Evolutionary conservation across 768 basidiomycete species (phyloP), one percentile per base, ranked within the genome.

Genomic region (Russula sp.): DNA sequence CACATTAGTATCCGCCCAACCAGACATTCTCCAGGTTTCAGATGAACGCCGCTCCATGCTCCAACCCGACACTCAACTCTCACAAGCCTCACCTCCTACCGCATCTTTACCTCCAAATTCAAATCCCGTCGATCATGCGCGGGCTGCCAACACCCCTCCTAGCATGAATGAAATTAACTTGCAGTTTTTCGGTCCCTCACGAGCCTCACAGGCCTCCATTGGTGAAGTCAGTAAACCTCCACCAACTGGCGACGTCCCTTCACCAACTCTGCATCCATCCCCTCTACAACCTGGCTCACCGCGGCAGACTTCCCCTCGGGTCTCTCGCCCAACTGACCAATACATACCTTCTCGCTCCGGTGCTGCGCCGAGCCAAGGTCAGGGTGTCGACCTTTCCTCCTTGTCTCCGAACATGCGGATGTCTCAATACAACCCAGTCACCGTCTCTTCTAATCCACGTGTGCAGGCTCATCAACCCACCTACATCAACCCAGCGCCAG

Each of bases 391-490:
- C 14, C 14, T 61, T 10, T 34, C 59, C n/a, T 26, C 60, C 48
- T 38, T 46, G 30, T 61, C 60, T 3, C 48, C 49, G 13, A 40
- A 49, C 55, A 65, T 65, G 60, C 59, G 64, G 49, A 61, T 61
- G 42, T 57, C 64, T 36, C 64, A 65, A 38, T 65, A 52, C 49
- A 61, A 38, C 2, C 49, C 78, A 36, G 84, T 87, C 24, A 84
- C 88, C 44, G 79, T 90, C 53, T 84, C 90, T 2, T 79, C 86
- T 0, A 86, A 79, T 60, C 83, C 84, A 61, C 85, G 89, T 61
- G 87, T 81, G 8, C 85, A 81, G 71, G 79, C 88, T 1, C 88
- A 89, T 59, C 88, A 89, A 61, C 89, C 89, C n/a, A 90, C 85
- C 1, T 90, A 84, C 69, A 85, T 90, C 68, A 86, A 81, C 5